These are phyloP conservation scores for Hypoxylon cercidicola DNA, from an alignment of 495 filamentous ascomycete species.

Conservation along the genomic window DNA sequence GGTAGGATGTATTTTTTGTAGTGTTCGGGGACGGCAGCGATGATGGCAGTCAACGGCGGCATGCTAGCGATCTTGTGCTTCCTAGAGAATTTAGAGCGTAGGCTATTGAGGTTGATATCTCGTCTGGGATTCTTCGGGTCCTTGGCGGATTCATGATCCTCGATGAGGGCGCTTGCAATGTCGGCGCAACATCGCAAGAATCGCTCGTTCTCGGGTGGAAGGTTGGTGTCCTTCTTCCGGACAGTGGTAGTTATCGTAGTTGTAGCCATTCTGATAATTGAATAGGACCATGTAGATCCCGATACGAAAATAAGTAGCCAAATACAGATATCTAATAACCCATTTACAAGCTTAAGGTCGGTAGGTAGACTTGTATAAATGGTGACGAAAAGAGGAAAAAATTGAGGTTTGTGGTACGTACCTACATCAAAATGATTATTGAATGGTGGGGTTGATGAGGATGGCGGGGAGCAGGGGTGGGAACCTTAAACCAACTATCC, in stretches of 20 bases:
- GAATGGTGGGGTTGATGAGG: constrained; percentile 2
- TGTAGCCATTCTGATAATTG: constrained; percentile 52
- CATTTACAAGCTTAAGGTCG: no score
- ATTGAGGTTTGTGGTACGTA: neutral
- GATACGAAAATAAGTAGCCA: neutral
- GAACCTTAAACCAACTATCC: neutral
- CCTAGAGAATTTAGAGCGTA: constrained; percentile 88
- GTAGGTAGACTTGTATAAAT: no score
- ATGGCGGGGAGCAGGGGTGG: no score
- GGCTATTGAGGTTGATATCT: constrained; percentile 91
- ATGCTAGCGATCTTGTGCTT: constrained; percentile 87
- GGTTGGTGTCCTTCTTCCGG: constrained; percentile 72
- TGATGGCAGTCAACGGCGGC: constrained; percentile 94
- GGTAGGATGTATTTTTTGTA: constrained; percentile 99
- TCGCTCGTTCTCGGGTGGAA: constrained; percentile 91
- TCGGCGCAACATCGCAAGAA: constrained; percentile 94
- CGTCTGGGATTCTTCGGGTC: constrained; percentile 76
- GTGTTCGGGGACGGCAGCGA: constrained; percentile 95
- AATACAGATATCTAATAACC: no score
- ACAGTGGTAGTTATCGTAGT: constrained; percentile 49
- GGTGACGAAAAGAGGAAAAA: no score
- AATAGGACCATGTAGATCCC: neutral
- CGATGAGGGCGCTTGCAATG: constrained; percentile 90
- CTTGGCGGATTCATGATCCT: constrained; percentile 84
- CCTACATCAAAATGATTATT: neutral